Percentiles rank a stretch among this genome's conserved stretches.
Evolutionary conservation across 192 early-diverging fungal genomes (phyloP).

Genomic region (Coemansia interrupta): DNA sequence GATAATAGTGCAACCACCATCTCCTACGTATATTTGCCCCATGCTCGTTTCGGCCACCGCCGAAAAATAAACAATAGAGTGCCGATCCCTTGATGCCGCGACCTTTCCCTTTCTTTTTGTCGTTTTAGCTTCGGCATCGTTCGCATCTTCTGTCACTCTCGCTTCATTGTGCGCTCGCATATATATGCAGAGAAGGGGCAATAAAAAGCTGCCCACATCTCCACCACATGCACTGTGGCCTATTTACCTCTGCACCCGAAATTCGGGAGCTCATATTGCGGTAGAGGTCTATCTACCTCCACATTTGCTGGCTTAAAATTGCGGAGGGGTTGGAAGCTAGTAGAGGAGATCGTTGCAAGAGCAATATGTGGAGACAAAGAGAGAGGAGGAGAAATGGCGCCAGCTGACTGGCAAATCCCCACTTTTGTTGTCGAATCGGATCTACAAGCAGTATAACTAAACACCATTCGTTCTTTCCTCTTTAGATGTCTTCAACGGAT

Average conservation of each 20-base stretch:
- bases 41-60: background rate
- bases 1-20: no score
- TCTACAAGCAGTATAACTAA: no score
- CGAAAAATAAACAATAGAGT: no score
- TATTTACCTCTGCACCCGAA: no score
- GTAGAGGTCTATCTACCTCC: background rate
- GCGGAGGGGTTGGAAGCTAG: no score
- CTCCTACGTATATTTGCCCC: background rate
- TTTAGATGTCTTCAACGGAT: constrained; percentile 88
- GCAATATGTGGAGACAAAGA: no score
- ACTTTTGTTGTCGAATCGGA: background rate
- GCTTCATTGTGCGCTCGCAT: background rate
- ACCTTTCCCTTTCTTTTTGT: background rate
- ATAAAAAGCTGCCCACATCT: background rate
- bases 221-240: constrained; percentile 4
- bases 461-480: background rate
- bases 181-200: background rate
- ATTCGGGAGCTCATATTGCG: background rate
- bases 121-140: background rate
- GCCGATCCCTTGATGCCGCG: no score
- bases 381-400: no score
- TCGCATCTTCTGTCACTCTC: background rate
- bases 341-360: no score
- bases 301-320: background rate
- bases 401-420: no score